Percentiles rank a stretch among this genome's conserved stretches.
Evolutionary conservation across 371 early-diverging fungal genomes (phyloP).

Genomic region (Apophysomyces elegans): DNA sequence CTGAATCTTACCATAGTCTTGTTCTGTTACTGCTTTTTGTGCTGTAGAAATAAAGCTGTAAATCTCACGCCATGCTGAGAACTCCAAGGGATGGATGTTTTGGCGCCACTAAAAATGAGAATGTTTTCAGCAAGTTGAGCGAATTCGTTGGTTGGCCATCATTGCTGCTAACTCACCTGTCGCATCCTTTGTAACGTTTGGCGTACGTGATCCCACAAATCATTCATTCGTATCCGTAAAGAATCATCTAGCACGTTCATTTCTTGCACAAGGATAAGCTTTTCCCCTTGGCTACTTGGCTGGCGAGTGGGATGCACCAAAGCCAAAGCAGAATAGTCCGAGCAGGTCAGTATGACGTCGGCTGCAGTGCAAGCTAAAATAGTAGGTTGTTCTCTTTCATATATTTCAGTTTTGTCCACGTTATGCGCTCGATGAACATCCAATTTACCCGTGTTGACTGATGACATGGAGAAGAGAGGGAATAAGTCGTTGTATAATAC

Average conservation of each 20-base stretch:
- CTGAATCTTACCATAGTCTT: background rate
- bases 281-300: background rate
- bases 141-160: background rate
- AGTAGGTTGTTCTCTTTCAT: slow-evolving; percentile 11
- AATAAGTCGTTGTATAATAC: background rate
- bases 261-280: background rate
- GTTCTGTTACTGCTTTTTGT: background rate
- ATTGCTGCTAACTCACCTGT: background rate
- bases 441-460: background rate
- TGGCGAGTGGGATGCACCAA: background rate
- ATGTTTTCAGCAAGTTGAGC: background rate
- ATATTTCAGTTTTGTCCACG: background rate
- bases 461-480: background rate
- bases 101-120: slow-evolving; percentile 2
- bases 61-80: background rate
- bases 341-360: background rate
- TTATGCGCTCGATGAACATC: background rate
- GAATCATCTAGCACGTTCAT: background rate
- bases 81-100: background rate
- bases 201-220: background rate
- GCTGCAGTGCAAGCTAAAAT: slow-evolving; percentile 12
- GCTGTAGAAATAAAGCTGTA: background rate
- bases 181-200: background rate
- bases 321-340: background rate
- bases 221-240: background rate